phyloP scores from a whole-genome alignment of 257 asterid species.

The Nicotiana undulata region DNA sequence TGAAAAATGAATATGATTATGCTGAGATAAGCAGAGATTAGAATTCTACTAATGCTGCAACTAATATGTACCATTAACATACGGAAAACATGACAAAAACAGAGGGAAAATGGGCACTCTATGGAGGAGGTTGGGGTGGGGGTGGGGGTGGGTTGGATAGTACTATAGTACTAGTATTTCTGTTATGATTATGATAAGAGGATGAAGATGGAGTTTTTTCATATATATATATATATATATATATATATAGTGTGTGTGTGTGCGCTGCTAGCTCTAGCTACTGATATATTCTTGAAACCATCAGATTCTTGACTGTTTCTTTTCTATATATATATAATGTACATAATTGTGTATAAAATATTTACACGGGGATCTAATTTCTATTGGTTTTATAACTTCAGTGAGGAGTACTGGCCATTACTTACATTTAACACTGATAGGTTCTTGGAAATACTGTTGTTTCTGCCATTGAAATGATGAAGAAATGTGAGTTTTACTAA shows the following conservation, averaged over 20 bases:
- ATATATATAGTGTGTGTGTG: neutral
- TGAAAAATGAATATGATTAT: neutral
- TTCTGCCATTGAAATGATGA: too few species aligned
- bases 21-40: neutral
- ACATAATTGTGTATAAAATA: neutral
- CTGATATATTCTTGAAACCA: neutral
- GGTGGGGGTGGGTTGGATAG: neutral
- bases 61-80: constrained; percentile 16
- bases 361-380: neutral
- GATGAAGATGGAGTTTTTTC: neutral
- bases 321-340: neutral
- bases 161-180: neutral
- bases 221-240: neutral
- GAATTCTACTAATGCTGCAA: neutral
- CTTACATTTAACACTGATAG: too few species aligned
- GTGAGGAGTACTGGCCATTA: neutral
- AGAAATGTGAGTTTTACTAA: too few species aligned
- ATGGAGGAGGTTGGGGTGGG: neutral
- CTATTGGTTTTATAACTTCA: neutral
- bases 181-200: neutral
- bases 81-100: constrained; percentile 18
- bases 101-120: neutral
- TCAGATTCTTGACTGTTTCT: neutral
- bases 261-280: neutral
- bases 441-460: too few species aligned